Base-by-base conservation (phyloP, 2,329 filamentous ascomycete species). In the Aspergillus novoparasiticus region DNA sequence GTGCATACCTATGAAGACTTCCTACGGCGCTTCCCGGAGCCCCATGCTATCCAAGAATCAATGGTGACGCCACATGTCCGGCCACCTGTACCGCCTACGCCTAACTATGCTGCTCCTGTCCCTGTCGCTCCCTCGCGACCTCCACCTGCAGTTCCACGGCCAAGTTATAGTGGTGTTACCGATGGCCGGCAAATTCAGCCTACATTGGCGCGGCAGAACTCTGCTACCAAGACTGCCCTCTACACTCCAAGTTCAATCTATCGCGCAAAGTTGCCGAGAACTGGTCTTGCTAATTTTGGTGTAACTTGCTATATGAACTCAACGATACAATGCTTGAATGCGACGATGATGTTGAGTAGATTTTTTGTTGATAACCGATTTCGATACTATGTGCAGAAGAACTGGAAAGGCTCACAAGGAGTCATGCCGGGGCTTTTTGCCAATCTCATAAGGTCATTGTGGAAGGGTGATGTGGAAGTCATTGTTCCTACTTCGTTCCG, bases 271-370 rank as follows among this genome's bases (percentile, higher is more conserved):
- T 81, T 87, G 69, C 85, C 88, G n/a, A 81, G 82, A 41, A 90
- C 92, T 12, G 94, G 94, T 0, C 83, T 97, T 14, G 81, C 88
- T 63, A 97, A 97, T 70, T 91, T 93, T 46, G 87, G 88, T 1
- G 89, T 90, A 54, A 94, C 91, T 68, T 97, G 94, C 75, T 97
- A 97, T 74, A 93, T 95, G 83, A 97, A 97, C 77, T 90, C 92
- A n/a, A 89, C 90, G 0, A 82, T 98, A 30, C 94, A 98, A 77
- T 91, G 90, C 64, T 81, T 97, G 21, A 90, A 91, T 63, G 90
- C 89, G 1, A 94, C 93, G 0, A 80, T 84, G 10, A 81, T 84
- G 21, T 77, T 90, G 48, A 86, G 85, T 73, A 86, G 73, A 78
- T 87, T 79, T 85, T 97, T 85, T 81, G 86, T 79, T 75, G 88